Conservation (phyloP, 2,329 filamentous ascomycete genomes). For the Fusarium continuum region DNA sequence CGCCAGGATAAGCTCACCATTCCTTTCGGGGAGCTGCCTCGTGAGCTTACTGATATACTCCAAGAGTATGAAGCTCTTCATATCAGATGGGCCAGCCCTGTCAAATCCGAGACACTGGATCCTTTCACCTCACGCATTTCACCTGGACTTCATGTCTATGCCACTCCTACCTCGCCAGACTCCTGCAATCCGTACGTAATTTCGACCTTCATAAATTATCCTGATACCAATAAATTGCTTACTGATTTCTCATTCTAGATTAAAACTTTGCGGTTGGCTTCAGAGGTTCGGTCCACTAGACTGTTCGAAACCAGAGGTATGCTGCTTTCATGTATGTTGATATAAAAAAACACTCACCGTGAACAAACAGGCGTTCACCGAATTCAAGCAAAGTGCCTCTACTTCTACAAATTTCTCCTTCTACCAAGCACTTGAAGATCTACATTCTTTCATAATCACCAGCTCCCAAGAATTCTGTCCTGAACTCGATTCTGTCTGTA, state of each 20-base stretch:
- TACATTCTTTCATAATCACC: conserved; percentile 64
- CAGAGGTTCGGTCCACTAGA: conserved; percentile 66
- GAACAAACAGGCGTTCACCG: conserved; percentile 67
- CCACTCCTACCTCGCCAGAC: conserved; percentile 61
- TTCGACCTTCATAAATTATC: background rate
- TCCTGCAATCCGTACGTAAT: conserved; percentile 38
- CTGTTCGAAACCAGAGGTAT: conserved; percentile 56
- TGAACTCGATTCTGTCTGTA: conserved; percentile 58
- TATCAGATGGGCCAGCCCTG: conserved; percentile 77
- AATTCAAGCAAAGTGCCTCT: conserved; percentile 52
- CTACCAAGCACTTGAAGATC: conserved; percentile 69
- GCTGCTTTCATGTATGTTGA: background rate
- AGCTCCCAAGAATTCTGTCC: conserved; percentile 63
- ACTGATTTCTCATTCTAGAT: conserved; percentile 45
- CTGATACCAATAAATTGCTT: background rate
- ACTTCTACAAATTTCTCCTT: conserved; percentile 70
- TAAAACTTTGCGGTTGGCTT: conserved; percentile 66
- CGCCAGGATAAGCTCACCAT: conserved; percentile 84
- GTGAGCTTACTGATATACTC: conserved; percentile 70
- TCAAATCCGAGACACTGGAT: conserved; percentile 65
- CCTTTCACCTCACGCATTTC: conserved; percentile 80
- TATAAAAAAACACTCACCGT: conserved; percentile 16
- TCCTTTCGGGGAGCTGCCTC: conserved; percentile 75
- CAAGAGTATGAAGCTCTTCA: conserved; percentile 75
- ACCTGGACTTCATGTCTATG: conserved; percentile 84